Conservation (phyloP, 768 basidiomycete genomes). For the Neoboletus subvelutipes region DNA sequence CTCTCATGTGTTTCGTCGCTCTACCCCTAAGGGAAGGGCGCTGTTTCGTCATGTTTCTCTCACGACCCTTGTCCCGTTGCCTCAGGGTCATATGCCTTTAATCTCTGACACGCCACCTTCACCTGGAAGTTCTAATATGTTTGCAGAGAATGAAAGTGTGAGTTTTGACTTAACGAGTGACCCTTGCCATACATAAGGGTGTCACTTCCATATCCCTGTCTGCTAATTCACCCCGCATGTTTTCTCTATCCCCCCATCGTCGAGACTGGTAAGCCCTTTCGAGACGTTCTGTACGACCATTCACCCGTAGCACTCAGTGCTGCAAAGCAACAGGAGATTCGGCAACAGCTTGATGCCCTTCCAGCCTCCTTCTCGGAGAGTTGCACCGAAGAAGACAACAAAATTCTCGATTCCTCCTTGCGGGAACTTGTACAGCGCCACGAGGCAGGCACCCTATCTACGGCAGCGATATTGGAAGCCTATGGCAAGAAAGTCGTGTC, state of each 20-base stretch:
- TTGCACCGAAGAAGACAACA: constrained; percentile 36
- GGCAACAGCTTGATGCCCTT: constrained; percentile 28
- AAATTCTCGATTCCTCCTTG: constrained; percentile 38
- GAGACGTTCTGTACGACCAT: neutral
- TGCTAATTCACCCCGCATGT: constrained; percentile 16
- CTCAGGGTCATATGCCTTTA: neutral
- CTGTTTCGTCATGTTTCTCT: constrained; percentile 6
- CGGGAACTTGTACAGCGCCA: constrained; percentile 37
- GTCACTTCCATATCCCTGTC: neutral
- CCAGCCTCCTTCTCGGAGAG: constrained; percentile 29
- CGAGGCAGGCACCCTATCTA: constrained; percentile 26
- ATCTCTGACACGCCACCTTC: neutral
- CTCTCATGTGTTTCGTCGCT: neutral
- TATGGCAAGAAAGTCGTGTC: constrained; percentile 42
- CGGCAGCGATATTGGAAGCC: constrained; percentile 35
- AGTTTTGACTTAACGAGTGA: neutral
- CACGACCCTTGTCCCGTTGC: constrained; percentile 4
- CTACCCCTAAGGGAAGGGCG: neutral
- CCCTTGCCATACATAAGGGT: constrained; percentile 6
- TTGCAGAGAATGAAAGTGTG: neutral
- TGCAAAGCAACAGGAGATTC: constrained; percentile 36
- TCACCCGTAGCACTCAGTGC: constrained; percentile 20
- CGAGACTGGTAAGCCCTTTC: constrained; percentile 28
- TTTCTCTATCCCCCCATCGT: constrained; percentile 26
- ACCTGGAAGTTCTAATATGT: neutral